These are phyloP conservation scores for Avicennia marina DNA, from an alignment of 257 asterid species.

Conservation along the genomic window DNA sequence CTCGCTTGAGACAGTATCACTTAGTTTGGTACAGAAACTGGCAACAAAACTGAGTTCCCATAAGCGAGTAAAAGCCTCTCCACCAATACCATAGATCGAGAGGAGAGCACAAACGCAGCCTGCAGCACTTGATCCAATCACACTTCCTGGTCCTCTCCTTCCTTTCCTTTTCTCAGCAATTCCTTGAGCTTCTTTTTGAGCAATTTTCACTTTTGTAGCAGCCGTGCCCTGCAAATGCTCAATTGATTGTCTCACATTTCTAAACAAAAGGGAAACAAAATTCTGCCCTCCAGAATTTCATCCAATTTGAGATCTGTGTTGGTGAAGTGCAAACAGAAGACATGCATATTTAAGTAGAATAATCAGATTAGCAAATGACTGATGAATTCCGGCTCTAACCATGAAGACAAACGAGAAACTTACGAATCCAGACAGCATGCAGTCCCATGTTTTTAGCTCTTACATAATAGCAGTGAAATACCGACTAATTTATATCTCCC, in stretches of 20 bases:
- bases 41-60: conserved; percentile 94
- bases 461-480: no score
- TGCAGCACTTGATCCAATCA: conserved; percentile 96
- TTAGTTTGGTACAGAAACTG: conserved; percentile 90
- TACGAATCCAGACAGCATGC: no score
- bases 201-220: conserved; percentile 92
- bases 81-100: conserved; percentile 69
- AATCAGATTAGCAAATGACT: no score
- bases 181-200: conserved; percentile 94
- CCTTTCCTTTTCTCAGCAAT: conserved; percentile 95
- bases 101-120: conserved; percentile 85
- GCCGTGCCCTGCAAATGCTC: conserved; percentile 72
- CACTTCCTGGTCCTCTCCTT: conserved; percentile 96
- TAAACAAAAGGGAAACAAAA: neutral
- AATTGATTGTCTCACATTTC: conserved; percentile 13
- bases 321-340: no score
- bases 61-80: conserved; percentile 45
- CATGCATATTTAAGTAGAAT: no score
- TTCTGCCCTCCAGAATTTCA: no score
- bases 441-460: no score
- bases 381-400: no score
- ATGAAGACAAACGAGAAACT: no score
- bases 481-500: no score
- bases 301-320: no score
- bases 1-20: conserved; percentile 97